Percentiles rank a stretch among this genome's conserved stretches.
Evolutionary conservation across 352 stramenopile species (phyloP).

Genomic region (Phytophthora melonis): DNA sequence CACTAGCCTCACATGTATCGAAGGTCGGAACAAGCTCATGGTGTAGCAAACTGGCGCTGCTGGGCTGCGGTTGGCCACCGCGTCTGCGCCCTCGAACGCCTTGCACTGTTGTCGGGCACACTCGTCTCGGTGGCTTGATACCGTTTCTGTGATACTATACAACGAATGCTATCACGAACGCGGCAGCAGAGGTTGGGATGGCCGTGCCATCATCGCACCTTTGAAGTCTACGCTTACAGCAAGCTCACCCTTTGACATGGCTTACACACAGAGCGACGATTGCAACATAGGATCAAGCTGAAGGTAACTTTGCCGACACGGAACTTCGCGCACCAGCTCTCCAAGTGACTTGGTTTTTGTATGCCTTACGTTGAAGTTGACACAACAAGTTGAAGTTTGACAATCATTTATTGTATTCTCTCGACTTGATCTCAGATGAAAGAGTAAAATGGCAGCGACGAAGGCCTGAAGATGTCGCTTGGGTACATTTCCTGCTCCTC

Average conservation of each 20-base stretch:
- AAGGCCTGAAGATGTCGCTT: slow-evolving; percentile 49
- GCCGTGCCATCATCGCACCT: too few relatives aligned
- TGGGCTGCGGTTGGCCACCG: too few relatives aligned
- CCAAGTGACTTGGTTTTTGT: slow-evolving; percentile 8
- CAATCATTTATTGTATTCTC: not conserved
- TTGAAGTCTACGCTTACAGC: too few relatives aligned
- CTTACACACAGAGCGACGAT: too few relatives aligned
- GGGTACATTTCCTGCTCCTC: slow-evolving; percentile 92
- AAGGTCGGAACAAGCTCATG: not conserved
- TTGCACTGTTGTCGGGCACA: not conserved
- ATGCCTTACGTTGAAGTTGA: slow-evolving; percentile 15
- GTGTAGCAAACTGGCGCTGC: not conserved
- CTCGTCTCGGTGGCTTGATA: not conserved
- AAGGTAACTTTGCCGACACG: too few relatives aligned
- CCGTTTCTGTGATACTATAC: too few relatives aligned
- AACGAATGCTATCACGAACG: too few relatives aligned
- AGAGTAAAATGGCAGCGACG: slow-evolving; percentile 41
- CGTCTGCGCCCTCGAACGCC: too few relatives aligned
- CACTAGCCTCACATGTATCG: not conserved
- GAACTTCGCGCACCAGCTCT: too few relatives aligned
- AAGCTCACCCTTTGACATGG: too few relatives aligned
- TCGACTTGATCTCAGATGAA: slow-evolving; percentile 28
- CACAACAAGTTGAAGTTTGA: not conserved
- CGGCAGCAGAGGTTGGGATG: too few relatives aligned
- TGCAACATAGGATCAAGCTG: too few relatives aligned